These are phyloP conservation scores for Yamadazyma membranifaciens DNA, from an alignment of 1,139 yeast genomes.

Conservation along the genomic window DNA sequence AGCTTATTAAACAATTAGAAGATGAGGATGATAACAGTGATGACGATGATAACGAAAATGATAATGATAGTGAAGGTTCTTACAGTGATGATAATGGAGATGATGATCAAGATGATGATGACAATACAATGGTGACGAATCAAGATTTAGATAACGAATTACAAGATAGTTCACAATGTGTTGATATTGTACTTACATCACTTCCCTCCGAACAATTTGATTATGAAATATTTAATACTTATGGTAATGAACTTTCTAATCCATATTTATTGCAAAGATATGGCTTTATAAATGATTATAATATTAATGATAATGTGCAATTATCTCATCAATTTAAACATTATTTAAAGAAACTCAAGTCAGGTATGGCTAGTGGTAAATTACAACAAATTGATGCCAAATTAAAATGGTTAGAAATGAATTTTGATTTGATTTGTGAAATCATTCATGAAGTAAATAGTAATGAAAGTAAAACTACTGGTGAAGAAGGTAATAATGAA, in stretches of 20 bases:
- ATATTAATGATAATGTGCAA: slow-evolving; percentile 57
- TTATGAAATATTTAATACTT: slow-evolving; percentile 70
- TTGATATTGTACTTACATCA: slow-evolving; percentile 52
- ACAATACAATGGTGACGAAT: slow-evolving; percentile 14
- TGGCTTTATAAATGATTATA: slow-evolving; percentile 60
- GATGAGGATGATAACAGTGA: slow-evolving; percentile 26
- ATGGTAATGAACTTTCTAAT: slow-evolving; percentile 67
- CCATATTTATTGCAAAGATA: slow-evolving; percentile 67
- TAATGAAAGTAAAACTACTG: slow-evolving; percentile 7
- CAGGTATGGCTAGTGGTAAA: slow-evolving; percentile 19
- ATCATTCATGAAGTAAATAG: slow-evolving; percentile 18
- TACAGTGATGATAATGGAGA: slow-evolving; percentile 20
- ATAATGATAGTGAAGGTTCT: slow-evolving; percentile 27
- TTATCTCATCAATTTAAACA: slow-evolving; percentile 52
- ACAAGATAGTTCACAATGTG: slow-evolving; percentile 42
- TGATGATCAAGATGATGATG: slow-evolving; percentile 17
- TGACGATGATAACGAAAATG: slow-evolving; percentile 20
- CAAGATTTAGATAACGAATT: slow-evolving; percentile 21
- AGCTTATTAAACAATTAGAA: slow-evolving; percentile 30
- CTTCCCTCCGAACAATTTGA: slow-evolving; percentile 39
- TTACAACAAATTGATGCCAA: slow-evolving; percentile 40
- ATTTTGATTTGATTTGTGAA: slow-evolving; percentile 46
- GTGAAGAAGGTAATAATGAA: too few relatives aligned
- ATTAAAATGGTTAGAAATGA: slow-evolving; percentile 62
- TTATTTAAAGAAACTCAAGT: slow-evolving; percentile 33